Evolutionary conservation across 441 rosid genomes (phyloP), one percentile per base, ranked within the genome.

Genomic region (Populus tomentosa): DNA sequence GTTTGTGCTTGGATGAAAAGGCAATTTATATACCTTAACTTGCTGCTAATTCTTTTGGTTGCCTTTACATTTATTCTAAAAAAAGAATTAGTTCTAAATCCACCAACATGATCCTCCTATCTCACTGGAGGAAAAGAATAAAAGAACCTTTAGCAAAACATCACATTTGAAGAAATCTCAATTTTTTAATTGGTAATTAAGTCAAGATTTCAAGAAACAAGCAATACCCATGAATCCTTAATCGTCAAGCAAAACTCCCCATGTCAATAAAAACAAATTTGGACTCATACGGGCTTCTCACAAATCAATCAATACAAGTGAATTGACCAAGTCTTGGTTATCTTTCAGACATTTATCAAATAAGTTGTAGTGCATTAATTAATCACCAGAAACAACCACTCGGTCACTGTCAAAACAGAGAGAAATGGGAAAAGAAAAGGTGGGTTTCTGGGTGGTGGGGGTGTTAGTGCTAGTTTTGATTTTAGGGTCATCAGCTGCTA

Each of bases 401-500:
- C 21, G 4, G 6, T 23, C 5, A 21, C 7, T 42, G 6, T 63
- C 33, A 6, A 7, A 40, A 68, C 6, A 3, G 28, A 38, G 11
- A 21, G 33, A 40, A 4, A 87, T 84, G 91, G 77, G 80, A 62
- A 84, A 80, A 75, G 83, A 81, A 74, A 36, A 74, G 70, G 68
- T 42, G 42, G 75, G 81, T 59, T 73, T 77, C 33, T n/a, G 14
- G 21, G 36, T 73, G 67, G 70, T 76, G 62, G 50, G 18, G 71
- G 5, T 78, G 63, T 20, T 86, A 75, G 69, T 80, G 59, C 75
- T 85, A 23, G 50, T 83, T 61, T 61, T 83, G 82, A 76, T 80
- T 67, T 76, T 83, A 84, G 79, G 88, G 10, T 77, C 85, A 20
- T 80, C 88, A 33, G 86, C 87, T 28, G 76, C 85, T 68, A 78